A percentile compares a stretch with the other conserved stretches of the same genome.
phyloP scores from a whole-genome alignment of 2,329 filamentous ascomycete genomes.

The Talaromyces sp. region DNA sequence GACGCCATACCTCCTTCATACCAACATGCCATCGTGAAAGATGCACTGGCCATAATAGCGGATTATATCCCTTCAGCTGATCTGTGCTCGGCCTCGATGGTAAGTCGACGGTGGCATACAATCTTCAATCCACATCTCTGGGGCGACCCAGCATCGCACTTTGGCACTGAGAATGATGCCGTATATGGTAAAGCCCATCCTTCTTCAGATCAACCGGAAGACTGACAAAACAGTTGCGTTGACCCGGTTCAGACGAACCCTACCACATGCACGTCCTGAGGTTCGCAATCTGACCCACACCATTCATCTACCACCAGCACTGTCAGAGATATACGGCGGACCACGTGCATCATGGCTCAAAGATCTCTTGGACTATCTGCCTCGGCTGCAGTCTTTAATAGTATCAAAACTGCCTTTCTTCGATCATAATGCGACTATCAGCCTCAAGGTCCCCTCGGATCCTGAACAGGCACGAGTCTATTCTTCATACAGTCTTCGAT shows the following conservation, averaged over 20 bases:
- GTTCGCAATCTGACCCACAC: conserved; percentile 57
- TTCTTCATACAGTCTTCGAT: conserved; percentile 44
- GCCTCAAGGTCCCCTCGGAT: conserved; percentile 35
- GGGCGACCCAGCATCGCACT: conserved; percentile 60
- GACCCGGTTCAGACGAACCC: conserved; percentile 54
- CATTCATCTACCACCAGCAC: conserved; percentile 55
- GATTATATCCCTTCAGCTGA: conserved; percentile 53
- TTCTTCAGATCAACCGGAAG: background rate
- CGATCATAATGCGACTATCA: conserved; percentile 54
- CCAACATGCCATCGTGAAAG: conserved; percentile 50
- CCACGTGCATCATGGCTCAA: conserved; percentile 56
- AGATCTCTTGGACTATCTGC: conserved; percentile 54
- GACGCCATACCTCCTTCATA: conserved; percentile 58
- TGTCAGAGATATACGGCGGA: conserved; percentile 57
- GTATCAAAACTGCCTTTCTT: conserved; percentile 58
- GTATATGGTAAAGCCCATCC: conserved; percentile 48
- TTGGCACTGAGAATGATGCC: conserved; percentile 55
- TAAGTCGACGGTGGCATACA: conserved; percentile 53
- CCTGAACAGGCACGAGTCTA: conserved; percentile 7
- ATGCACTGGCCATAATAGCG: conserved; percentile 54
- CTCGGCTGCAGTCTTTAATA: conserved; percentile 55
- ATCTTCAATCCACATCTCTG: conserved; percentile 57
- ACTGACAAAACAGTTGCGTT: conserved; percentile 45
- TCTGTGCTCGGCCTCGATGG: conserved; percentile 52
- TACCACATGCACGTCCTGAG: conserved; percentile 49